Evolutionary conservation across 2,329 filamentous ascomycete genomes (phyloP), one percentile per base, ranked within the genome.

Genomic region (Malbranchea cinnamomea): DNA sequence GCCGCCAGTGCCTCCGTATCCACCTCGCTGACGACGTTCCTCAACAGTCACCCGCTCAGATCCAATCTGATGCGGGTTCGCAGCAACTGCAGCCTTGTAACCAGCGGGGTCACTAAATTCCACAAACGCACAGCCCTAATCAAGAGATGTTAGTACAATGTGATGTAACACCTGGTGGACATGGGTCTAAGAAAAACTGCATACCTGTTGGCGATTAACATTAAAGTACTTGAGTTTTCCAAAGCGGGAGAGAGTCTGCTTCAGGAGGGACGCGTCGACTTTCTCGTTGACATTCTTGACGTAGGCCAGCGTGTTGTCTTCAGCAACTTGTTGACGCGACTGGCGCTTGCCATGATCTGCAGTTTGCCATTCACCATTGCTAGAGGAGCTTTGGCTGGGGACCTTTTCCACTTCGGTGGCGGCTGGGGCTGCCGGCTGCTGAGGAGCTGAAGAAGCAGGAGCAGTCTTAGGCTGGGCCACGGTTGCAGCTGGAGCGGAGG

Each of bases 261-360:
- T 77, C 36, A 98, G 65, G 26, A 82, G 71, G 23, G 73, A 70
- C 9, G 74, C 68, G 50, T 81, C 71, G 30, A 98, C 76, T 59
- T 84, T 85, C 19, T 92, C 84, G 28, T 76, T 87, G 28, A 95
- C 87, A 46, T 87, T 92, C 66, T 93, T 93, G 56, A 98, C 83
- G 56, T 94, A 95, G 12, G 79, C 89, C 31, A 76, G 76, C 38
- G 72, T 72, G 39, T 87, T 78, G 47, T 82, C 78, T 47, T 85
- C 51, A 15, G 65, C 54, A 32, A 74, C 71, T 54, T 80, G 77
- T 30, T 70, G 71, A 39, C 82, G 74, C 46, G 75, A 77, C 53
- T 89, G 81, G 50, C 82, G 76, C 66, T 89, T 89, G 45, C 78
- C 78, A 56, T 92, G 79, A 33, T 74, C 70, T 34, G 60, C 57